Conservation (phyloP, 768 basidiomycete species). For the Lentinus tigrinus region DNA sequence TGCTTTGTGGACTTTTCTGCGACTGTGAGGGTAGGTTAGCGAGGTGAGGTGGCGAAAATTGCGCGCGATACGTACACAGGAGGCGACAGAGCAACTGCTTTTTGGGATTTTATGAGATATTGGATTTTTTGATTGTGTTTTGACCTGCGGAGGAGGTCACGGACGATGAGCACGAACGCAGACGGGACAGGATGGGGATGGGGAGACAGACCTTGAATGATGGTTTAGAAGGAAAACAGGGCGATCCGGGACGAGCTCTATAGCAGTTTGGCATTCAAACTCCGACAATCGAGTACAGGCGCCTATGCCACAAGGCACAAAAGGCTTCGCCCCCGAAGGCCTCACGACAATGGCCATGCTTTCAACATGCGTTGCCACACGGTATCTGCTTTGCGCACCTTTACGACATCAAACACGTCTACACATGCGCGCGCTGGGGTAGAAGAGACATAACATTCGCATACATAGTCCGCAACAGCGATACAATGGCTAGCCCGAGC, state of each 20-base stretch:
- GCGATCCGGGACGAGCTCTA: constrained; percentile 17
- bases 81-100: constrained; percentile 78
- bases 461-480: constrained; percentile 1
- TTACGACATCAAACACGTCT: not conserved
- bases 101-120: constrained; percentile 62
- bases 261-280: constrained; percentile 32
- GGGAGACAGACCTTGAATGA: constrained; percentile 53
- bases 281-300: constrained; percentile 31
- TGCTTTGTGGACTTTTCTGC: constrained; percentile 87
- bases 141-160: constrained; percentile 39
- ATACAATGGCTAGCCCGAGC: not conserved
- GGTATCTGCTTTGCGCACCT: not conserved
- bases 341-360: constrained; percentile 8
- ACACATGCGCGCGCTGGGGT: not conserved
- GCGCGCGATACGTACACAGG: constrained; percentile 50
- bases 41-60: constrained; percentile 19
- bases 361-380: constrained; percentile 5
- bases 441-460: not conserved
- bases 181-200: constrained; percentile 16
- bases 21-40: constrained; percentile 36
- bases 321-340: not conserved
- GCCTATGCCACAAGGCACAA: constrained; percentile 17
- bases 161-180: constrained; percentile 9
- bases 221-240: constrained; percentile 55
- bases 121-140: constrained; percentile 54